phyloP scores from a whole-genome alignment of 495 filamentous ascomycete genomes.

The Penicillium longicatenatum region DNA sequence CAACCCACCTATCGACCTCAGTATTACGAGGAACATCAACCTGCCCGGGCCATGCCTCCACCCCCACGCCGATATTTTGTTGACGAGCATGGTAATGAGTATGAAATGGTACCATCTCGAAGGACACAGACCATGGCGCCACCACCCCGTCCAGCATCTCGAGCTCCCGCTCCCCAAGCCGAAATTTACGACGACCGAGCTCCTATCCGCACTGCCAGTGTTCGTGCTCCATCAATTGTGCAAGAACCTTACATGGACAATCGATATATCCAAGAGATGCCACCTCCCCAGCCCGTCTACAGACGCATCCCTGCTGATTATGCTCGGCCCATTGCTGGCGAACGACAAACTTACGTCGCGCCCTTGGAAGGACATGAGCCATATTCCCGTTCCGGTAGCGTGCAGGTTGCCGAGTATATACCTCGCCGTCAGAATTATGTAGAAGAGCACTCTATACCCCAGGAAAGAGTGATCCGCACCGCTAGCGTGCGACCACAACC shows the following conservation, averaged over 20 bases:
- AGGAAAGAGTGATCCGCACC: conserved; percentile 57
- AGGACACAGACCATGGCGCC: conserved; percentile 53
- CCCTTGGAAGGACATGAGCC: conserved; percentile 39
- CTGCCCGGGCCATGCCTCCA: conserved; percentile 57
- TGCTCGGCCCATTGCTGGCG: conserved; percentile 34
- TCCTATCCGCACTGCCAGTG: conserved; percentile 36
- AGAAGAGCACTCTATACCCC: conserved; percentile 47
- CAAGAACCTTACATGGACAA: conserved; percentile 46
- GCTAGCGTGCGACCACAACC: conserved; percentile 59
- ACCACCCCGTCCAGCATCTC: conserved; percentile 39
- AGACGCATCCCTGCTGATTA: conserved; percentile 46
- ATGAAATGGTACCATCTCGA: conserved; percentile 56
- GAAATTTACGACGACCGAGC: conserved; percentile 44
- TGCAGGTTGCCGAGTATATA: conserved; percentile 47
- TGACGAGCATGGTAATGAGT: conserved; percentile 72
- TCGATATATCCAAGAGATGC: conserved; percentile 50
- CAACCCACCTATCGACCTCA: conserved; percentile 55
- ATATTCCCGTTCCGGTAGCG: conserved; percentile 39
- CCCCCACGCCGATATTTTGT: conserved; percentile 64
- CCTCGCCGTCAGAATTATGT: conserved; percentile 39
- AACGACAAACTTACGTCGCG: conserved; percentile 35
- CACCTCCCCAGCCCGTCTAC: conserved; percentile 42
- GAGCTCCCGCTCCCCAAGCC: conserved; percentile 29
- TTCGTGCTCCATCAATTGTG: conserved; percentile 44
- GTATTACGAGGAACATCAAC: conserved; percentile 41